These are phyloP conservation scores for Viridothelium virens DNA, from an alignment of 495 filamentous ascomycete genomes.

Conservation along the genomic window DNA sequence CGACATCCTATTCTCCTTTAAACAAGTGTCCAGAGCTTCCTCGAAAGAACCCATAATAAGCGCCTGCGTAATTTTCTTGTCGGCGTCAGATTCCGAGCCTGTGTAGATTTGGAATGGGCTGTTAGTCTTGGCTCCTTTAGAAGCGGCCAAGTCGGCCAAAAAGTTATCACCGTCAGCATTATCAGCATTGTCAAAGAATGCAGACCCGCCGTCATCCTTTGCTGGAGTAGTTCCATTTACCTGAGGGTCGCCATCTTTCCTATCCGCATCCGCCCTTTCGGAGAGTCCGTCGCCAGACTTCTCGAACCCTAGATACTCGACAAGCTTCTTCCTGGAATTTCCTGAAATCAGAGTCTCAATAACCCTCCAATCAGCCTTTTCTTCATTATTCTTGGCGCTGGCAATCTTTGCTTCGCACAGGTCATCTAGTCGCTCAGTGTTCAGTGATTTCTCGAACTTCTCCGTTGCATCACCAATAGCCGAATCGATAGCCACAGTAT, in stretches of 20 bases:
- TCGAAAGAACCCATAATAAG: slow-evolving; percentile 87
- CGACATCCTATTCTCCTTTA: slow-evolving; percentile 80
- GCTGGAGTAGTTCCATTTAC: slow-evolving; percentile 41
- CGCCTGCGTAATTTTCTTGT: slow-evolving; percentile 78
- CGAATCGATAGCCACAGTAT: slow-evolving; percentile 78
- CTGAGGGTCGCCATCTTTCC: slow-evolving; percentile 34
- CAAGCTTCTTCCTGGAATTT: slow-evolving; percentile 69
- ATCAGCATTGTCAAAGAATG: slow-evolving; percentile 67
- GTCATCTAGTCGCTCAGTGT: slow-evolving; percentile 62
- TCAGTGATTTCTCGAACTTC: slow-evolving; percentile 75
- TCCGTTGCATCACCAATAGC: slow-evolving; percentile 75
- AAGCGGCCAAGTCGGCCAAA: slow-evolving; percentile 63
- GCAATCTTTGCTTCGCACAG: slow-evolving; percentile 76
- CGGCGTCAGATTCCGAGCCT: slow-evolving; percentile 69
- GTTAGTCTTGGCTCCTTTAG: slow-evolving; percentile 72
- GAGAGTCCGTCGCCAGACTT: slow-evolving; percentile 39
- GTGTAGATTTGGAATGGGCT: slow-evolving; percentile 82
- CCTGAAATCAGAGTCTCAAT: slow-evolving; percentile 79
- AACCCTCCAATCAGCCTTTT: slow-evolving; percentile 92
- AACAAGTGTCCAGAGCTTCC: slow-evolving; percentile 75
- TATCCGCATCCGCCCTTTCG: slow-evolving; percentile 29
- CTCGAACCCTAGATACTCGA: slow-evolving; percentile 82
- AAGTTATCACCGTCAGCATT: slow-evolving; percentile 68
- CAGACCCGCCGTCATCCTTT: slow-evolving; percentile 45
- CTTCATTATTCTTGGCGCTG: slow-evolving; percentile 70